Conservation (phyloP, 257 asterid species). For the Craterostigma plantagineum region DNA sequence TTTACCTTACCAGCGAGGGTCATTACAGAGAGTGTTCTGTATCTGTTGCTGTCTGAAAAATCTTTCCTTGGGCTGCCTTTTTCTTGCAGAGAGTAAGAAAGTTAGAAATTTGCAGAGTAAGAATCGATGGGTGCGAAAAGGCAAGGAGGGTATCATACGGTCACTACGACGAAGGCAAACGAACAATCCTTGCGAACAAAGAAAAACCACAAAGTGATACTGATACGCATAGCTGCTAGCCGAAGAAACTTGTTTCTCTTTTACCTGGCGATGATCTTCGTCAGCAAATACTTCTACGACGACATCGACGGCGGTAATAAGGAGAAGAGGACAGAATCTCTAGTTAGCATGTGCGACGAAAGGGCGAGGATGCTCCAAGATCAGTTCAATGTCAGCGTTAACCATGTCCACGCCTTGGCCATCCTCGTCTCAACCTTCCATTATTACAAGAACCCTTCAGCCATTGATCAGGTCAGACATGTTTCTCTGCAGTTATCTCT, state of each 20-base stretch:
- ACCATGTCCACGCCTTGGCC: constrained; percentile 94
- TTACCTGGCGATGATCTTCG: constrained; percentile 17
- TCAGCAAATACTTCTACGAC: constrained; percentile 18
- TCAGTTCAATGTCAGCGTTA: constrained; percentile 81
- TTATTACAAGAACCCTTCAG: constrained; percentile 72
- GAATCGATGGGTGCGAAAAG: constrained; percentile 52
- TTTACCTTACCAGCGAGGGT: too few relatives aligned
- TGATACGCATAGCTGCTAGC: constrained; percentile 16
- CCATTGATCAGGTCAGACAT: constrained; percentile 97
- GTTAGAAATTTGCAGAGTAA: constrained; percentile 2
- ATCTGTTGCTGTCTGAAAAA: too few relatives aligned
- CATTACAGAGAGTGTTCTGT: too few relatives aligned
- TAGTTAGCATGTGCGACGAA: constrained; percentile 81
- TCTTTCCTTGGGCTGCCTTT: constrained; percentile 10
- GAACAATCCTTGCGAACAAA: constrained; percentile 30
- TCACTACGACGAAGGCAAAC: too few relatives aligned
- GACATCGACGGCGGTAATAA: constrained; percentile 28
- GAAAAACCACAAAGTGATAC: constrained; percentile 25
- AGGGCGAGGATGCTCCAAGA: constrained; percentile 96
- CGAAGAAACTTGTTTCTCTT: constrained; percentile 27
- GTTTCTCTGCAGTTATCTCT: too few relatives aligned
- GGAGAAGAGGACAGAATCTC: constrained; percentile 53
- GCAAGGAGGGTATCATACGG: too few relatives aligned
- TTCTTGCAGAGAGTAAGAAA: constrained; percentile 9
- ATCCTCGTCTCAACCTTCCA: constrained; percentile 82